Percentiles rank a stretch among this genome's conserved stretches.
Evolutionary conservation across 805 yeast genomes (phyloP).

Genomic region (Barnettozyma wickerhamii): DNA sequence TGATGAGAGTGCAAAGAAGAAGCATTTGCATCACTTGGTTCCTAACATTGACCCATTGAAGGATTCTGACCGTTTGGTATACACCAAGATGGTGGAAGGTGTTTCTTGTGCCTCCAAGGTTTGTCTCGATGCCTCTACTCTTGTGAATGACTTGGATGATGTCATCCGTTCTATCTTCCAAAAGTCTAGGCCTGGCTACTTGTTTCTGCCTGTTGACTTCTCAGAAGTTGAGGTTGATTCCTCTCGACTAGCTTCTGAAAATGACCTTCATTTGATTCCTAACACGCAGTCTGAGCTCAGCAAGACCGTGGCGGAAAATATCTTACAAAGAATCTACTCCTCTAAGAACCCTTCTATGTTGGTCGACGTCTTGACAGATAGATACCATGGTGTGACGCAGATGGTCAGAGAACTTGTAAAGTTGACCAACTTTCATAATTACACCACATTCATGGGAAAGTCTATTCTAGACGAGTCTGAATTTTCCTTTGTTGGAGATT

Average conservation of each 20-base stretch:
- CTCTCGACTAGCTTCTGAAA: conserved; percentile 32
- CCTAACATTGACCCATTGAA: conserved; percentile 44
- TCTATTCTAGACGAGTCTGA: conserved; percentile 69
- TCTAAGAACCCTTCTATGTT: conserved; percentile 60
- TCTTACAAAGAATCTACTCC: conserved; percentile 47
- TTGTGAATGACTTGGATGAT: conserved; percentile 60
- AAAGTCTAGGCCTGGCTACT: conserved; percentile 74
- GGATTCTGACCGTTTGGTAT: conserved; percentile 62
- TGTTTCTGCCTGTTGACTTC: conserved; percentile 72
- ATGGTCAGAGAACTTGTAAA: conserved; percentile 45
- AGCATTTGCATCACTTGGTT: conserved; percentile 56
- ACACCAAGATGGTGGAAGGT: conserved; percentile 56
- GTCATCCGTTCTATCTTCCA: conserved; percentile 53
- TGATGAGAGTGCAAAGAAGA: conserved; percentile 21
- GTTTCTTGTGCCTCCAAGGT: conserved; percentile 54
- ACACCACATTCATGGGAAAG: conserved; percentile 64
- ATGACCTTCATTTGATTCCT: conserved; percentile 22
- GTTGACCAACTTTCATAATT: conserved; percentile 45
- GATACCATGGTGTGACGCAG: conserved; percentile 45
- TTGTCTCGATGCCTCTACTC: conserved; percentile 40
- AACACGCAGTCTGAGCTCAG: conserved; percentile 25
- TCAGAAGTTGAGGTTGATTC: conserved; percentile 41
- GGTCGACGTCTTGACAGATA: conserved; percentile 65
- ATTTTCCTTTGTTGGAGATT: conserved; percentile 63
- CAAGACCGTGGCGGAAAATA: conserved; percentile 35